Percentiles rank a stretch among this genome's conserved stretches.
Evolutionary conservation across 1,139 yeast species (phyloP).

Genomic region (Kluyveromyces sp.): DNA sequence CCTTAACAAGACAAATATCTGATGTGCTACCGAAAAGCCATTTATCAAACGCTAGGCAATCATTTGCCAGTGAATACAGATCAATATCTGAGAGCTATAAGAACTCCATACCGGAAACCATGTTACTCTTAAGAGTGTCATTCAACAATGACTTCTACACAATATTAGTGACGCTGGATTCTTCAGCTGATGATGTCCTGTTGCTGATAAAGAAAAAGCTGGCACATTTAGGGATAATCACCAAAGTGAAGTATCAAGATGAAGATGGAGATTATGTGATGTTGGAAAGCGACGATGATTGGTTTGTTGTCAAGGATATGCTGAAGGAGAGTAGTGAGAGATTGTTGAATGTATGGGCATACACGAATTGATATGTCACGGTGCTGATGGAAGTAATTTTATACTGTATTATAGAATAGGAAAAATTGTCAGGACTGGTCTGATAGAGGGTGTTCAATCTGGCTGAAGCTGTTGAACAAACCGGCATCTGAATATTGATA

Average conservation of each 20-base stretch:
- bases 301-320: conserved; percentile 40
- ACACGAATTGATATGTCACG: conserved; percentile 8
- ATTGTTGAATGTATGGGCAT: conserved; percentile 36
- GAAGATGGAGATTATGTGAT: conserved; percentile 94
- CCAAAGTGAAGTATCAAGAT: conserved; percentile 72
- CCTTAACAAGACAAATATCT: conserved; percentile 32
- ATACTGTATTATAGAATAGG: neutral
- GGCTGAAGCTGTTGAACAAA: too few relatives aligned
- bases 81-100: conserved; percentile 36
- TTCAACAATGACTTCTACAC: conserved; percentile 37
- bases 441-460: too few relatives aligned
- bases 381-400: neutral
- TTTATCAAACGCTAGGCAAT: conserved; percentile 20
- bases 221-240: conserved; percentile 35
- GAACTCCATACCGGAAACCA: conserved; percentile 33
- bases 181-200: conserved; percentile 31
- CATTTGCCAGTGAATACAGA: conserved; percentile 33
- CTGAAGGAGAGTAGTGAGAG: conserved; percentile 34
- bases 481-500: too few relatives aligned
- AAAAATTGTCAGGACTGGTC: too few relatives aligned
- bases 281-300: conserved; percentile 77
- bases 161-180: conserved; percentile 32
- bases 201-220: conserved; percentile 33
- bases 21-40: conserved; percentile 32
- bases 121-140: conserved; percentile 34